A percentile compares a stretch with the other conserved stretches of the same genome.
Conservation (phyloP, 1,284 basidiomycete genomes). For the Puccinia polysora region DNA sequence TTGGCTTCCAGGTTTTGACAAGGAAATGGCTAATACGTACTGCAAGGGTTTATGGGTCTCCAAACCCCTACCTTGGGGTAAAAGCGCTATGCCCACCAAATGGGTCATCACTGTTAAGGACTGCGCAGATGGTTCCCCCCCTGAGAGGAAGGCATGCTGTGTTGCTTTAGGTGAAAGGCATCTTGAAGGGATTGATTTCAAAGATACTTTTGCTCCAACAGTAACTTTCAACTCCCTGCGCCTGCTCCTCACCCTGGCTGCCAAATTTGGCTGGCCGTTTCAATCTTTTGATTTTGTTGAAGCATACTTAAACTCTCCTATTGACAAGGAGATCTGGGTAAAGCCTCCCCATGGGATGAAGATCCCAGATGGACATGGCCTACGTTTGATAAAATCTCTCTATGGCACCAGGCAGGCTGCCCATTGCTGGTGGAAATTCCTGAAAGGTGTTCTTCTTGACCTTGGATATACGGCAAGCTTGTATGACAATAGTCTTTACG, state of each 20-base stretch:
- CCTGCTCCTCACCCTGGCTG: background rate
- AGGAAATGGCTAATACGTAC: too few relatives aligned
- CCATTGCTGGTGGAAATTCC: conserved; percentile 22
- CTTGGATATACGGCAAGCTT: background rate
- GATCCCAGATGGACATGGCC: background rate
- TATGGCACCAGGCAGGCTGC: conserved; percentile 21
- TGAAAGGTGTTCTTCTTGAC: background rate
- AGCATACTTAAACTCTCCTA: conserved; percentile 1
- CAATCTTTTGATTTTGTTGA: conserved; percentile 18
- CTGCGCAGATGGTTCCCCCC: too few relatives aligned
- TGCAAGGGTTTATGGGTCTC: too few relatives aligned
- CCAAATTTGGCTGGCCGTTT: background rate
- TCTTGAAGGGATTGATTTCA: conserved; percentile 16
- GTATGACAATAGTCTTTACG: conserved; percentile 9
- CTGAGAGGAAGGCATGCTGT: too few relatives aligned
- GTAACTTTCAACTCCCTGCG: background rate
- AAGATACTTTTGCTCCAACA: conserved; percentile 1
- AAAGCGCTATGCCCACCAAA: too few relatives aligned
- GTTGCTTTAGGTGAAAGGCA: too few relatives aligned
- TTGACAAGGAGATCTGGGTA: conserved; percentile 14
- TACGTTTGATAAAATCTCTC: background rate
- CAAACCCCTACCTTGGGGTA: too few relatives aligned
- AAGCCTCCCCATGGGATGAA: conserved; percentile 4
- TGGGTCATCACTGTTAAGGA: too few relatives aligned
- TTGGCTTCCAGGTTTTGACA: too few relatives aligned